These are phyloP conservation scores for Scutellaria barbata DNA, from an alignment of 257 asterid species.

Conservation along the genomic window DNA sequence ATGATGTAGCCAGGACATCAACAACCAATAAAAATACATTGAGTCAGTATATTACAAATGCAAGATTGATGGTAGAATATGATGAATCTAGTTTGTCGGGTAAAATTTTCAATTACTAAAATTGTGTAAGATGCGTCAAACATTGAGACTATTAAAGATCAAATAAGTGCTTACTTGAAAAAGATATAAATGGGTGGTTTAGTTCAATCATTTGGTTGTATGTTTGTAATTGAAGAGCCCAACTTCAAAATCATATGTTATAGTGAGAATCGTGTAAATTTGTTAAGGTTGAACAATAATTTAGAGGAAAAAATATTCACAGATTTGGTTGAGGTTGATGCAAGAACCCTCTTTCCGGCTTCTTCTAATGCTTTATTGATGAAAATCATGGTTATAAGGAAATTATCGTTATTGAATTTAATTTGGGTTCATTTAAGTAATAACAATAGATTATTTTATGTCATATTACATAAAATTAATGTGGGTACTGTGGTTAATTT, in stretches of 20 bases:
- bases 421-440: constrained; percentile 55
- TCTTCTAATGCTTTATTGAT: constrained; percentile 46
- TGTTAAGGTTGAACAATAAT: constrained; percentile 47
- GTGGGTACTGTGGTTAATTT: constrained; percentile 67
- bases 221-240: constrained; percentile 56
- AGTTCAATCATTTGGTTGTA: constrained; percentile 70
- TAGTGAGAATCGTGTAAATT: constrained; percentile 61
- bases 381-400: constrained; percentile 45
- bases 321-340: constrained; percentile 57
- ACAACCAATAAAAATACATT: constrained; percentile 13
- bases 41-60: constrained; percentile 58
- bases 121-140: constrained; percentile 39
- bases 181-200: constrained; percentile 72
- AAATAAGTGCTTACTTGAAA: constrained; percentile 51
- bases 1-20: too few species aligned
- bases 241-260: constrained; percentile 48
- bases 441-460: constrained; percentile 51
- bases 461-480: constrained; percentile 43
- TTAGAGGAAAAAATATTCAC: constrained; percentile 12
- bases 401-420: constrained; percentile 61
- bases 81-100: constrained; percentile 51
- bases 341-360: constrained; percentile 51
- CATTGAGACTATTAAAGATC: constrained; percentile 32
- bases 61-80: constrained; percentile 58
- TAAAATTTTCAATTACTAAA: constrained; percentile 52